phyloP scores from a whole-genome alignment of 164 flowering plant species.

The Umbellularia californica region DNA sequence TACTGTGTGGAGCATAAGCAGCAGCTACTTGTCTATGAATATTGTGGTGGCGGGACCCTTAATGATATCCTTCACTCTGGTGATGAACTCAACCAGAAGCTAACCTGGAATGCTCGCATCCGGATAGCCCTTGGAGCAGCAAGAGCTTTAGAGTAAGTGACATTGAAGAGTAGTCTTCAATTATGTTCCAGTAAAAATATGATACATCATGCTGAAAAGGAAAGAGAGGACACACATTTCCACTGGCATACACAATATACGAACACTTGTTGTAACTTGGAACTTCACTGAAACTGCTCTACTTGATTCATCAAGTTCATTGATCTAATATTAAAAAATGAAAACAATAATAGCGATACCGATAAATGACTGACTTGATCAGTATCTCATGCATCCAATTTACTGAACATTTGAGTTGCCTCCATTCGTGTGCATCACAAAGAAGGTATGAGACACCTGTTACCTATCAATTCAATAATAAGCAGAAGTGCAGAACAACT shows the following conservation, averaged over 20 bases:
- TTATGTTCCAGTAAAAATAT: background rate
- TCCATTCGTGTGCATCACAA: too few species aligned
- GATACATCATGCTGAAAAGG: background rate
- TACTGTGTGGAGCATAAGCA: slow-evolving; percentile 88
- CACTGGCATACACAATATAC: background rate
- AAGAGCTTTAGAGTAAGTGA: slow-evolving; percentile 78
- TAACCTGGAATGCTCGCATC: slow-evolving; percentile 75
- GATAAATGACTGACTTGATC: background rate
- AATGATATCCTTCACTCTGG: slow-evolving; percentile 67
- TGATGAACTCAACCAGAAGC: slow-evolving; percentile 43
- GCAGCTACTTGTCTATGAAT: slow-evolving; percentile 61
- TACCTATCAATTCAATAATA: too few species aligned
- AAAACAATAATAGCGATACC: background rate
- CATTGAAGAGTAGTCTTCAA: too few species aligned
- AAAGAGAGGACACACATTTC: too few species aligned
- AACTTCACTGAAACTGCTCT: background rate
- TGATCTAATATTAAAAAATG: background rate
- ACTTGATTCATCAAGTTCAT: background rate
- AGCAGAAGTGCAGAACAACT: too few species aligned
- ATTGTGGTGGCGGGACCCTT: slow-evolving; percentile 59
- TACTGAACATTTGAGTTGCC: too few species aligned
- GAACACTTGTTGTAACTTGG: background rate
- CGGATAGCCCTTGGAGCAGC: slow-evolving; percentile 83
- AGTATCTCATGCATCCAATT: too few species aligned
- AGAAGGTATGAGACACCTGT: too few species aligned